Percentiles rank a stretch among this genome's conserved stretches.
These are phyloP conservation scores for Russula abietina DNA, from an alignment of 768 basidiomycete species.

Conservation along the genomic window DNA sequence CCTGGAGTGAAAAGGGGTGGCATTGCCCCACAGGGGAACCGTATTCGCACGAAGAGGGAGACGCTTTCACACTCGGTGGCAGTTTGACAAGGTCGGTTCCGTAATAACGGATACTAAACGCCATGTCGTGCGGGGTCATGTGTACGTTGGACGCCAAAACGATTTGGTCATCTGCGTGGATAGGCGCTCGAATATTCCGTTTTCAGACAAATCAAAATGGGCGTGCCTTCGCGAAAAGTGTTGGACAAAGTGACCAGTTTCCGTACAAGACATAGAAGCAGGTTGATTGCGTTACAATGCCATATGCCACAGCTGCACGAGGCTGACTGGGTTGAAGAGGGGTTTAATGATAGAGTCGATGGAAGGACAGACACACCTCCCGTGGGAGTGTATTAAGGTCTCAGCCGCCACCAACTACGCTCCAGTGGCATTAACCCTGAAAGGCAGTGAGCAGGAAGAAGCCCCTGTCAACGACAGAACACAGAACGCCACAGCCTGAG, in stretches of 20 bases:
- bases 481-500: constrained; percentile 14
- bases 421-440: constrained; percentile 7
- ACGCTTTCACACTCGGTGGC: constrained; percentile 5
- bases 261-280: background rate
- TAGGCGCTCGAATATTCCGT: background rate
- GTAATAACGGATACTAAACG: constrained; percentile 7
- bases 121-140: constrained; percentile 10
- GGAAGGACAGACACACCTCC: background rate
- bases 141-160: constrained; percentile 1
- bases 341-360: background rate
- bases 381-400: background rate
- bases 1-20: constrained; percentile 3
- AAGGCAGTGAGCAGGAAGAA: background rate
- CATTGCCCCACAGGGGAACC: constrained; percentile 1
- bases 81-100: background rate
- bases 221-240: constrained; percentile 4
- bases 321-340: constrained; percentile 2
- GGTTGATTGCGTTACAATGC: background rate
- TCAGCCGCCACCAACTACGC: constrained; percentile 7
- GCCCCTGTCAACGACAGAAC: constrained; percentile 3
- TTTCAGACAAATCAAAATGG: background rate
- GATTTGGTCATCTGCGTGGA: background rate
- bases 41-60: constrained; percentile 8
- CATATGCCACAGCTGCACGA: constrained; percentile 8
- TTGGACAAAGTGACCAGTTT: background rate